Percentiles rank a stretch among this genome's conserved stretches.
phyloP scores from a whole-genome alignment of 768 basidiomycete genomes.

The Lactarius psammicola region DNA sequence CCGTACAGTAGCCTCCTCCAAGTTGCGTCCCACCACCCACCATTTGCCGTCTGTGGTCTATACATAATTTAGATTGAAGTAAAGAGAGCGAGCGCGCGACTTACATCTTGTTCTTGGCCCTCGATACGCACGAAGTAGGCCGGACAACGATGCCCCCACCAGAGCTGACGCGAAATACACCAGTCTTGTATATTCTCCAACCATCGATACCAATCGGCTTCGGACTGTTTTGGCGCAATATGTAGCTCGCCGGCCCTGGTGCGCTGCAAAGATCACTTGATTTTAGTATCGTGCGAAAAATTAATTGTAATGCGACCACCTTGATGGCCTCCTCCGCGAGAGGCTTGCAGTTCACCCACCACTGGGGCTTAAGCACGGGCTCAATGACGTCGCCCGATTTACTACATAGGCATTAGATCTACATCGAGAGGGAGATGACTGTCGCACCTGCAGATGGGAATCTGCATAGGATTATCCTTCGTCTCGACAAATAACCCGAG shows the following conservation, averaged over 20 bases:
- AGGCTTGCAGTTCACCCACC: slow-evolving; percentile 96
- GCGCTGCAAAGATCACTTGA: slow-evolving; percentile 60
- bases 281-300: background rate
- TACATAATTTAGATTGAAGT: slow-evolving; percentile 6
- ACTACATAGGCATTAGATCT: slow-evolving; percentile 40
- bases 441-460: slow-evolving; percentile 82
- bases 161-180: slow-evolving; percentile 98
- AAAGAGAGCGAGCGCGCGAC: slow-evolving; percentile 27
- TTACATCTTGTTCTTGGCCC: slow-evolving; percentile 65
- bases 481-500: slow-evolving; percentile 83
- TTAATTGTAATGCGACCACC: slow-evolving; percentile 42
- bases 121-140: slow-evolving; percentile 91
- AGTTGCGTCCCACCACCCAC: slow-evolving; percentile 88
- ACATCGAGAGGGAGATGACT: background rate
- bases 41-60: slow-evolving; percentile 67
- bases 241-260: slow-evolving; percentile 83
- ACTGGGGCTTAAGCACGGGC: slow-evolving; percentile 93
- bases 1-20: slow-evolving; percentile 73
- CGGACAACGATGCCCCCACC: slow-evolving; percentile 98
- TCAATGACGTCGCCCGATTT: slow-evolving; percentile 98
- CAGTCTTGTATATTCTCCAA: slow-evolving; percentile 94
- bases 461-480: slow-evolving; percentile 96
- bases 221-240: slow-evolving; percentile 81
- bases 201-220: slow-evolving; percentile 96
- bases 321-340: slow-evolving; percentile 87